A percentile compares a stretch with the other conserved stretches of the same genome.
Evolutionary conservation across 768 basidiomycete genomes (phyloP).

Genomic region (Agrocybe praecox): DNA sequence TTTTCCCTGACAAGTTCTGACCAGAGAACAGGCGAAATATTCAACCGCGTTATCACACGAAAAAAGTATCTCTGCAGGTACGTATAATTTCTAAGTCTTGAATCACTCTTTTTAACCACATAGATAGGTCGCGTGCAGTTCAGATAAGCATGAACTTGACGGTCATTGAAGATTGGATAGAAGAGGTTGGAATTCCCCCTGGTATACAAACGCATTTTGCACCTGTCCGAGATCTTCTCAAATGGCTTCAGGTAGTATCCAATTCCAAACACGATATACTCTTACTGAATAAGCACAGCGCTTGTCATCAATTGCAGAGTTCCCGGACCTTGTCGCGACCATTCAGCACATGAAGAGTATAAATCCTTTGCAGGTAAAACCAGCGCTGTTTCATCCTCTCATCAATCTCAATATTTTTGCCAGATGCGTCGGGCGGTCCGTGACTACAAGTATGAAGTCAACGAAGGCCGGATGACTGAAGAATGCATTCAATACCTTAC

Average conservation of each 20-base stretch:
- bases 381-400: background rate
- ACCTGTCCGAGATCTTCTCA: conserved; percentile 81
- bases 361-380: conserved; percentile 84
- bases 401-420: background rate
- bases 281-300: conserved; percentile 46
- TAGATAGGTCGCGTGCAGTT: conserved; percentile 72
- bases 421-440: conserved; percentile 93
- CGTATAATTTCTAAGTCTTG: conserved; percentile 1
- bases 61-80: conserved; percentile 95
- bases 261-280: background rate
- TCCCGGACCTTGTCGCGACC: conserved; percentile 85
- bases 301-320: conserved; percentile 85
- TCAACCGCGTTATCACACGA: conserved; percentile 84
- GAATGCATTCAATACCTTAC: conserved; percentile 94
- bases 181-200: conserved; percentile 74
- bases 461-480: conserved; percentile 90
- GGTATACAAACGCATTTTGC: conserved; percentile 82
- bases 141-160: conserved; percentile 90
- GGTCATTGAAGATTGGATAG: conserved; percentile 90
- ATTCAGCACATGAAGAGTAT: conserved; percentile 86
- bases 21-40: conserved; percentile 65
- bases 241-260: conserved; percentile 75
- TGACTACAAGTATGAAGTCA: conserved; percentile 93
- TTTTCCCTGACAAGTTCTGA: background rate
- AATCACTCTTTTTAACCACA: background rate